Base-by-base conservation (phyloP, 2,329 filamentous ascomycete species). In the Alternaria alternata region DNA sequence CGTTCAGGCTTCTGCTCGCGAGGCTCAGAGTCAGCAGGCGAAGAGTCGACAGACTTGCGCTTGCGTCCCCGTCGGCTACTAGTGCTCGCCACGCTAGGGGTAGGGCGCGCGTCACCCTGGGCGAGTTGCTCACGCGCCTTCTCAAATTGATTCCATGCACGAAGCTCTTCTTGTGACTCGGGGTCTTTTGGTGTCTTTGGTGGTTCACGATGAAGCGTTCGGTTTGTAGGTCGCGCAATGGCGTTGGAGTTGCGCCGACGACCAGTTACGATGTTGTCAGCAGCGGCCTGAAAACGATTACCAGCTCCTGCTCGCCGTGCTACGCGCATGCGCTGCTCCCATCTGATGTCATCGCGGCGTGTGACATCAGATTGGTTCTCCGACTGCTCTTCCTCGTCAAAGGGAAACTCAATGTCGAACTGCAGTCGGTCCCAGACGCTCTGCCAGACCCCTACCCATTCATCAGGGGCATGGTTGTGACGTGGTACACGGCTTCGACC, bases 101-200 rank as follows among this genome's bases (percentile, higher is more conserved):
- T 54, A 34, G 70, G 60, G 3, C 54, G 62, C 28, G 58, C 67
- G 9, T 70, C 70, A 16, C 64, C 53, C 51, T 75, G 71, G 8
- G 68, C 69, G n/a, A 75, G 65, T 78, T 62, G 85, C 62, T 94
- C 90, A 65, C 92, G 87, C 43, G 92, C 93, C 76, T 90, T 91
- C 68, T 97, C 94, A 64, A 98, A 89, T 20, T 91, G 93, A 63
- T 93, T 92, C 95, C 94, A 97, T 4, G 94, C 93, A 59, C 89
- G 86, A 54, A 90, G 85, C 77, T 96, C 93, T 68, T 97, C 93
- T 42, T 89, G 82, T 7, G 90, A 91, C 77, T 96, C 91, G 38
- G 88, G 87, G 42, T 88, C 85, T 34, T 86, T 86, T 16, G 79
- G 81, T n/a, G 73, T 69, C 72, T 81, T 72, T 74, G 80, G 71